Evolutionary conservation across 164 flowering plant genomes (phyloP).

Genomic region (Santalum album): DNA sequence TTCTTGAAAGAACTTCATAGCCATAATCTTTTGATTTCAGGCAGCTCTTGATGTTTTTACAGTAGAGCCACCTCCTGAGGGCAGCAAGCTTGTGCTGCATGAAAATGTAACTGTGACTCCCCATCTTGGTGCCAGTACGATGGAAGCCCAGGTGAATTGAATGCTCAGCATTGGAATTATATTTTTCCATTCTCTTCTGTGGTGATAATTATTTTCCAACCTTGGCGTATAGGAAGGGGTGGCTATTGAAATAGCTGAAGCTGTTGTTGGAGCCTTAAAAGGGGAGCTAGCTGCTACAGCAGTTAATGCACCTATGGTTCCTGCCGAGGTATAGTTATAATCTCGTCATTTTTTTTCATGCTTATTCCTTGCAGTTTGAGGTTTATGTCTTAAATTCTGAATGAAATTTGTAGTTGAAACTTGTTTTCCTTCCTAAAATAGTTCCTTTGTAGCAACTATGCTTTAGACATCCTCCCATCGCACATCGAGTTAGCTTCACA

Average conservation of each 20-base stretch:
- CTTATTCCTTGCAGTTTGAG: neutral
- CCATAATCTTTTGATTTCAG: slow-evolving; percentile 22
- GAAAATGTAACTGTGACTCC: slow-evolving; percentile 76
- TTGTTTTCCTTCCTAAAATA: no score
- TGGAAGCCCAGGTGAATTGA: slow-evolving; percentile 67
- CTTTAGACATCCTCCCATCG: no score
- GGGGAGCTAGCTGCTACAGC: slow-evolving; percentile 68
- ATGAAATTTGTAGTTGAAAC: no score
- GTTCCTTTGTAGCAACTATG: no score
- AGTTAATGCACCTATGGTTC: slow-evolving; percentile 65
- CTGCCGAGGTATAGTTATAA: slow-evolving; percentile 56
- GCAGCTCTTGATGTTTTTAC: slow-evolving; percentile 93
- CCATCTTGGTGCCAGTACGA: slow-evolving; percentile 86
- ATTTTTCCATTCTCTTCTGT: neutral
- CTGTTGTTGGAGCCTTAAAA: slow-evolving; percentile 55
- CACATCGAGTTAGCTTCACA: no score
- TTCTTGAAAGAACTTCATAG: neutral
- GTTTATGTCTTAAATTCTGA: neutral
- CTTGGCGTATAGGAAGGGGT: slow-evolving; percentile 44
- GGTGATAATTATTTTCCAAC: neutral
- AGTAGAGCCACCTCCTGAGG: slow-evolving; percentile 63
- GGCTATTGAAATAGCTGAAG: slow-evolving; percentile 59
- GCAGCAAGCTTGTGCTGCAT: slow-evolving; percentile 58
- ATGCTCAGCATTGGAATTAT: neutral
- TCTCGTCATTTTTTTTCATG: neutral